Evolutionary conservation across 768 basidiomycete genomes (phyloP).

Genomic region (Mycena haematopus): DNA sequence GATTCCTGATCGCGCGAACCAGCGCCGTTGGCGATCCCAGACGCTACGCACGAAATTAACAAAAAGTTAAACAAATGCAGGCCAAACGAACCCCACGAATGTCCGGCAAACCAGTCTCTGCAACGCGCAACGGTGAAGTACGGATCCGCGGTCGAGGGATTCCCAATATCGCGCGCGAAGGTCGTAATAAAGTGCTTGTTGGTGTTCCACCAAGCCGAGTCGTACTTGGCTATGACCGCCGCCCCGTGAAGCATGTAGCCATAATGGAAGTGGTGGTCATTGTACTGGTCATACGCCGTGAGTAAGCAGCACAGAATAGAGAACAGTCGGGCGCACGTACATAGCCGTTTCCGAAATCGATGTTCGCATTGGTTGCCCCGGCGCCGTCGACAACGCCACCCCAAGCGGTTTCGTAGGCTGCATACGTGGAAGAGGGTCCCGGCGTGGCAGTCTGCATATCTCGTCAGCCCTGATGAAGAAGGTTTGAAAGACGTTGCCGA

Average conservation of each 20-base stretch:
- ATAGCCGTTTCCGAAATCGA: slow-evolving; percentile 43
- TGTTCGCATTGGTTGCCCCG: slow-evolving; percentile 36
- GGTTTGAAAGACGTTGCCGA: not conserved
- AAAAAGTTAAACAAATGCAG: not conserved
- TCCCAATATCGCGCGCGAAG: slow-evolving; percentile 42
- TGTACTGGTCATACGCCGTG: slow-evolving; percentile 29
- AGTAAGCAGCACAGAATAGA: not conserved
- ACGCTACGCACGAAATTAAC: slow-evolving; percentile 30
- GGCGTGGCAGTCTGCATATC: slow-evolving; percentile 17
- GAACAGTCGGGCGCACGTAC: not conserved
- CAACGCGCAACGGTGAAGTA: slow-evolving; percentile 40
- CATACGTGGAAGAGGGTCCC: slow-evolving; percentile 30
- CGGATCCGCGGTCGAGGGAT: slow-evolving; percentile 40
- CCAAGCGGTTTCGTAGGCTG: slow-evolving; percentile 44
- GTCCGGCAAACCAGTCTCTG: slow-evolving; percentile 45
- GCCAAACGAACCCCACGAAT: slow-evolving; percentile 40
- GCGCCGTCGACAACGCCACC: slow-evolving; percentile 43
- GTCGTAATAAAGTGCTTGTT: slow-evolving; percentile 35
- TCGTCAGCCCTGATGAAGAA: not conserved
- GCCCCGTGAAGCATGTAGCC: slow-evolving; percentile 41
- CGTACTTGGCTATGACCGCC: slow-evolving; percentile 41
- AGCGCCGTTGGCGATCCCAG: slow-evolving; percentile 42
- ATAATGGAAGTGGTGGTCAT: slow-evolving; percentile 46
- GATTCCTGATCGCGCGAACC: slow-evolving; percentile 44
- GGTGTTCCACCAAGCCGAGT: slow-evolving; percentile 34